A percentile compares a stretch with the other conserved stretches of the same genome.
Conservation (phyloP, 192 early-diverging fungal species). For the Pilaira anomala region DNA sequence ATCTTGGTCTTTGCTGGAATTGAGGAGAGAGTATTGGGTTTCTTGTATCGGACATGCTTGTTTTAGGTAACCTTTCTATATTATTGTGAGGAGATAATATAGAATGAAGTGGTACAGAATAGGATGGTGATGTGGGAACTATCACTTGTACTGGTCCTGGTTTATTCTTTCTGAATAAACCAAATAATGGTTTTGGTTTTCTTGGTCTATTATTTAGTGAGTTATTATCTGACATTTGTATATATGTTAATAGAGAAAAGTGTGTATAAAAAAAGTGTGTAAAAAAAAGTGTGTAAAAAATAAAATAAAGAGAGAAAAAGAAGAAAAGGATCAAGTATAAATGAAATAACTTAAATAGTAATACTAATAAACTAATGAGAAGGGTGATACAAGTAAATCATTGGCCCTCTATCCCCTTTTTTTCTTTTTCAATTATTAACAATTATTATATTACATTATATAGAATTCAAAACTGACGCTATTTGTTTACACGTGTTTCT, state of each 20-base stretch:
- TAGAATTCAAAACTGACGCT: no score
- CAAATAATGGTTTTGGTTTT: slow-evolving; percentile 20
- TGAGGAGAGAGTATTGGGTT: neutral
- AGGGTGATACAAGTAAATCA: no score
- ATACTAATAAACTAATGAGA: no score
- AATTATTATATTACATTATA: no score
- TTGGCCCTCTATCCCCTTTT: no score
- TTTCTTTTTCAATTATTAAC: no score
- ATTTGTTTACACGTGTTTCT: no score
- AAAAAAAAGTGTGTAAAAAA: no score
- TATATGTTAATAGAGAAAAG: no score
- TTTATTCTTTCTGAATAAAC: slow-evolving; percentile 17
- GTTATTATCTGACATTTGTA: no score
- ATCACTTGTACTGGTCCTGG: neutral
- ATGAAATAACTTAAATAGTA: no score
- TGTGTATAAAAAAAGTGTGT: no score
- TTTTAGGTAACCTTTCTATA: neutral
- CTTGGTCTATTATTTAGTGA: neutral
- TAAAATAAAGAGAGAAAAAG: neutral
- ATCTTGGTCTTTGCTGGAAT: neutral
- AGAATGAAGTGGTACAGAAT: slow-evolving; percentile 14
- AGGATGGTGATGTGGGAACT: neutral
- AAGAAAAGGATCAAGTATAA: neutral
- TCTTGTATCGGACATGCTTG: neutral
- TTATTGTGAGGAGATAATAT: neutral